Conservation (phyloP, 257 asterid genomes). For the Craterostigma plantagineum region DNA sequence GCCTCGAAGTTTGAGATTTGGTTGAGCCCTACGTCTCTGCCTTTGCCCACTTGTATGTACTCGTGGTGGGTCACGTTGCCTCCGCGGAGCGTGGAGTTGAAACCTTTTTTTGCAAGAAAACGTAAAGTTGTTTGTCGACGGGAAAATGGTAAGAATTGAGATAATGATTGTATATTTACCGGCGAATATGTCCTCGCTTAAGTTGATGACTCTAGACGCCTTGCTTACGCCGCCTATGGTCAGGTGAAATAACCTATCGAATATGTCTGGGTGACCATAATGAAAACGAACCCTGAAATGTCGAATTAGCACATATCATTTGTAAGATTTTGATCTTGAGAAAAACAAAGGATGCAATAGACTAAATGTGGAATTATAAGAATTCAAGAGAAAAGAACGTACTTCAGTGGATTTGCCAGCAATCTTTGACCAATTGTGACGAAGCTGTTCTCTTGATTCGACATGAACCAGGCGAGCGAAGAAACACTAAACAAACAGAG, state of each 20-base stretch:
- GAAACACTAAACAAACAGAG: slow-evolving; percentile 55
- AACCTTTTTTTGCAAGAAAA: slow-evolving; percentile 33
- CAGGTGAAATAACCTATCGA: slow-evolving; percentile 85
- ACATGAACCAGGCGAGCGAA: slow-evolving; percentile 98
- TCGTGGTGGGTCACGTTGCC: slow-evolving; percentile 96
- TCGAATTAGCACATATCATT: slow-evolving; percentile 10
- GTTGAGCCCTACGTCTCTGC: slow-evolving; percentile 95
- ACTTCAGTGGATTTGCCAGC: slow-evolving; percentile 92
- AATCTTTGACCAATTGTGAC: slow-evolving; percentile 95
- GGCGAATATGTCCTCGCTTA: slow-evolving; percentile 97
- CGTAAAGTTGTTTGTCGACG: too few species aligned
- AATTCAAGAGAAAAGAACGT: slow-evolving; percentile 17
- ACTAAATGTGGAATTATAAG: background rate
- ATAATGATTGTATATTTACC: too few species aligned
- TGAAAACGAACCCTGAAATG: slow-evolving; percentile 89
- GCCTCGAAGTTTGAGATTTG: slow-evolving; percentile 86
- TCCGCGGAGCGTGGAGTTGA: slow-evolving; percentile 93
- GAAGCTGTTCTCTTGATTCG: slow-evolving; percentile 80
- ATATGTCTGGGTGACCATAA: slow-evolving; percentile 96
- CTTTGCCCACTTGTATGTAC: slow-evolving; percentile 95
- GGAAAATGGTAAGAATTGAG: slow-evolving; percentile 8
- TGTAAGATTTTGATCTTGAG: slow-evolving; percentile 5
- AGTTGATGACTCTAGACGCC: slow-evolving; percentile 79
- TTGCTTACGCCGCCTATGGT: slow-evolving; percentile 96
- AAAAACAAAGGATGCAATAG: slow-evolving; percentile 4